Base-by-base conservation (phyloP, 1,284 basidiomycete genomes). In the Ceratobasidium sp. region DNA sequence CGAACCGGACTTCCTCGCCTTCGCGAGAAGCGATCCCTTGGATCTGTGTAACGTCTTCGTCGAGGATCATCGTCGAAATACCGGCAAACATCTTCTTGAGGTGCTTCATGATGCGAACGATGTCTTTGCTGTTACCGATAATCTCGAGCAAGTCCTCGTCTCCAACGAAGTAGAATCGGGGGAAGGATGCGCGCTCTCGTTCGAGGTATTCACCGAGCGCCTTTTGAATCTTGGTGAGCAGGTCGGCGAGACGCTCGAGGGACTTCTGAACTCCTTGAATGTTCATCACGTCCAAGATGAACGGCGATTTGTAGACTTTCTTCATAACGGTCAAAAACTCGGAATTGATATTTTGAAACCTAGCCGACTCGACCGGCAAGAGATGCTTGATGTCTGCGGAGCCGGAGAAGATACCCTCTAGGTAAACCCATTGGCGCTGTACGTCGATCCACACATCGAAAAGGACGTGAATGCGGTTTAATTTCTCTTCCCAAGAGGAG, bases 81-180 rank as follows among this genome's bases (percentile, higher is more conserved):
- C 98, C 97, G 5, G 97, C 97, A 79, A 99, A 99, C 97, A 99
- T 99, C 86, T 99, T 99, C 83, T 98, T 98, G 72, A 99, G 85
- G 79, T 99, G 97, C 77, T 98, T 98, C 90, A 97, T 93, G 78
- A 98, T 93, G 32, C 96, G 91, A 54, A 94, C 81, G 73, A 98
- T 96, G 76, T 99, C 97, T 80, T 98, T 99, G 84, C 94, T 96
- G 82, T 99, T 99, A 73, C 97, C 97, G 72, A 99, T 98, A 76
- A 99, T 99, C 79, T 99, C 97, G 72, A 99, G 86, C 73, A 99
- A 80, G 78, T 99, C 97, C 77, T 99, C 98, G 80, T 99, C 97
- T 76, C 97, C 97, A 68, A 99, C 96, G 78, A 99, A 99, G 82
- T 99, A 99, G 84, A 99, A 99, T 17, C 98, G 92, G 72, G 97